A percentile compares a stretch with the other conserved stretches of the same genome.
Evolutionary conservation across 441 rosid genomes (phyloP).

Genomic region (Melastoma candidum): DNA sequence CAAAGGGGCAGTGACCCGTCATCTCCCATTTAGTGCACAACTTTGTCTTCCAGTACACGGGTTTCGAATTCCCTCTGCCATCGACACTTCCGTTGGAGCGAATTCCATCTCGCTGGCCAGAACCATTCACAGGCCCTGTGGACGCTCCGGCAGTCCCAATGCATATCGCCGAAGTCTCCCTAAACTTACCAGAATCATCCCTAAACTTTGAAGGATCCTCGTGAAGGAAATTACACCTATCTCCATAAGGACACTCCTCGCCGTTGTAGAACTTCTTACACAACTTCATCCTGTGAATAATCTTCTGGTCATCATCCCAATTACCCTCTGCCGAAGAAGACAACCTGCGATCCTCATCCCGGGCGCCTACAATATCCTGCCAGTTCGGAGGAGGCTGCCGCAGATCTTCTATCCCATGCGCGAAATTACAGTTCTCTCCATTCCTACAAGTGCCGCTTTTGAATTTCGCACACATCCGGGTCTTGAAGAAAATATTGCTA

Average conservation of each 20-base stretch:
- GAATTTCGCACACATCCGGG: conserved; percentile 79
- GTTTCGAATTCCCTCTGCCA: conserved; percentile 33
- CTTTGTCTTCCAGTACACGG: conserved; percentile 86
- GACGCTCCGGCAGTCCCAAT: conserved; percentile 46
- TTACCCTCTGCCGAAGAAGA: conserved; percentile 21
- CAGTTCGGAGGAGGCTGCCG: conserved; percentile 93
- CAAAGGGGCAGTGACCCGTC: conserved; percentile 80
- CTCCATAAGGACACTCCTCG: conserved; percentile 94
- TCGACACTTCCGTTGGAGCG: conserved; percentile 33
- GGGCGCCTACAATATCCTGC: conserved; percentile 78
- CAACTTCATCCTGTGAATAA: conserved; percentile 86
- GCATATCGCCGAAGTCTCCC: conserved; percentile 81
- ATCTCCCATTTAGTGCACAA: conserved; percentile 71
- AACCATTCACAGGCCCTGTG: conserved; percentile 26
- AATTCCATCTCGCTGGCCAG: conserved; percentile 33
- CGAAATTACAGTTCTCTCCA: conserved; percentile 89
- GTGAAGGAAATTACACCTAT: conserved; percentile 88
- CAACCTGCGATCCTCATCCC: conserved; percentile 26
- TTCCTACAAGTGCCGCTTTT: conserved; percentile 63
- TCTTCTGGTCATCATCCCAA: conserved; percentile 93
- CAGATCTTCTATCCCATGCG: conserved; percentile 83
- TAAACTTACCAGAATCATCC: conserved; percentile 53
- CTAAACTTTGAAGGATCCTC: conserved; percentile 71
- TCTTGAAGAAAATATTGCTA: conserved; percentile 80
- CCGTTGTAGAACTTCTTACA: conserved; percentile 92